phyloP scores from a whole-genome alignment of 1,284 basidiomycete species.

The Thelephora terrestris region DNA sequence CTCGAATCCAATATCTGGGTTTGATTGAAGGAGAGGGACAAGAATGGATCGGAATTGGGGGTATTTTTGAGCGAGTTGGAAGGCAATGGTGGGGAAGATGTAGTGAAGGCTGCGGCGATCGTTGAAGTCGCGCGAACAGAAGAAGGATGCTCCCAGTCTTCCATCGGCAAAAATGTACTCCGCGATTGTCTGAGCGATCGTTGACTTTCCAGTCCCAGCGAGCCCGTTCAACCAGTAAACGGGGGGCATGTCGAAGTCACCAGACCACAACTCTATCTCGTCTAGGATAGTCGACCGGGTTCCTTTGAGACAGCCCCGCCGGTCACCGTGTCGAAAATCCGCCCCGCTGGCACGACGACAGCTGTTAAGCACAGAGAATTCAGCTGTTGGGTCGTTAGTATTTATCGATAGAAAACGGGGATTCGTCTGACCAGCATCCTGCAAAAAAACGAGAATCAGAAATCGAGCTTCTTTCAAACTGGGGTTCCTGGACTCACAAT shows the following conservation, averaged over 20 bases:
- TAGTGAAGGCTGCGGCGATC: neutral
- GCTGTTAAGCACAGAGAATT: too few species aligned
- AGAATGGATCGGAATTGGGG: too few species aligned
- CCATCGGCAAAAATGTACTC: neutral
- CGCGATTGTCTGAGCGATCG: conserved; percentile 9
- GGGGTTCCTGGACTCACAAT: too few species aligned
- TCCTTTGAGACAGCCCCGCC: too few species aligned
- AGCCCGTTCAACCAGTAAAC: neutral
- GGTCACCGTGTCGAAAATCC: too few species aligned
- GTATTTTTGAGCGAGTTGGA: too few species aligned
- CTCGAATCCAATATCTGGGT: neutral
- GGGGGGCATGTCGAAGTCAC: neutral
- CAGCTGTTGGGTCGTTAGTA: too few species aligned
- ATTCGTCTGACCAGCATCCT: too few species aligned
- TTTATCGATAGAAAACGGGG: too few species aligned
- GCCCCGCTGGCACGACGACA: too few species aligned
- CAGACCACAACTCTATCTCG: neutral
- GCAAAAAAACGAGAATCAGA: too few species aligned
- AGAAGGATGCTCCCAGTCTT: neutral
- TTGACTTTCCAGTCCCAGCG: conserved; percentile 1
- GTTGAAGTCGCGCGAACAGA: neutral
- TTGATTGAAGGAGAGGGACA: neutral
- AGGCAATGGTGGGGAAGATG: neutral
- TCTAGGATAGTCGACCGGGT: neutral
- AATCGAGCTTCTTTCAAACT: too few species aligned